Evolutionary conservation across 2,329 filamentous ascomycete genomes (phyloP), one percentile per base, ranked within the genome.

Genomic region (Cladosporium oxysporum): DNA sequence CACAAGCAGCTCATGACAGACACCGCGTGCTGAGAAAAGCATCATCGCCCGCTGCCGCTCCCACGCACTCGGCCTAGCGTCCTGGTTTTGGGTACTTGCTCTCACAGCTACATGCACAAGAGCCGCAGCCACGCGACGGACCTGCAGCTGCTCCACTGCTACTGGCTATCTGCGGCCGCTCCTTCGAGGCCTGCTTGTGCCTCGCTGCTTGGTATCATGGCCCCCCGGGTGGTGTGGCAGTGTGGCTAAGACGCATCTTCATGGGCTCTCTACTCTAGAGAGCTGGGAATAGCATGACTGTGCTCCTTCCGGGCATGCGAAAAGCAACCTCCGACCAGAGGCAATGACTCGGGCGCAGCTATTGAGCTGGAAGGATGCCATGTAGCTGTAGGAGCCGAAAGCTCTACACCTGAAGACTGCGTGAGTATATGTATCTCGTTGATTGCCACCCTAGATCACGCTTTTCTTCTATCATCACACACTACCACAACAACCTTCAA

Each of bases 251-350:
- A 55, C 35, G 49, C 44, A 10, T 31, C n/a, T 52, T 47, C 37
- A 59, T 28, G 35, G 47, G 23, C 35, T 57, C 33, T 44, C 31
- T 47, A 26, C 61, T 63, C 49, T 52, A 47, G 26, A n/a, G 33
- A 53, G 61, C 61, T 63, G 49, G 61, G 61, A 63, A 63, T 63
- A 63, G 61, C 50, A 63, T 63, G 61, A 63, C 61, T 63, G 61
- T 63, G 50, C 55, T 50, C 61, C 37, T 53, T 6, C 44, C 59
- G 59, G 59, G 47, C 59, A 52, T 53, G 59, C 59, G 31, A 62
- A 44, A 37, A 35, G 59, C 44, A 52, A 12, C 31, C 18, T 29
- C 59, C 61, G 61, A 53, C 16, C 10, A 29, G 10, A 23, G 50
- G 29, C 11, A 26, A 26, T 26, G 53, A 18, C 41, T 29, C 52